phyloP scores from a whole-genome alignment of 2,329 filamentous ascomycete species.

The Talaromyces sp. region DNA sequence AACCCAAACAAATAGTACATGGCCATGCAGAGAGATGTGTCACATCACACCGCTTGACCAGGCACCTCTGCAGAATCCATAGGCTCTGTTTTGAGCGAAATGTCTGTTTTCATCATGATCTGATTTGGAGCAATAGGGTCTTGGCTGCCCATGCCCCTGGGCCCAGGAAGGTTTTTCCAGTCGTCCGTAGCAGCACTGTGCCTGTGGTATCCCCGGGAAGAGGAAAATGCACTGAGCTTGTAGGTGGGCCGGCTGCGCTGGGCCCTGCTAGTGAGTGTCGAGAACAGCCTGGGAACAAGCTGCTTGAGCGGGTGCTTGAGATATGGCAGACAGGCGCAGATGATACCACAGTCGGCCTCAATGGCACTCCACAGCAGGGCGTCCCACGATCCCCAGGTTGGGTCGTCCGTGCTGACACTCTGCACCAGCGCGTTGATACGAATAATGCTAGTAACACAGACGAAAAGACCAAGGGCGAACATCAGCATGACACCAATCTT shows the following conservation, averaged over 20 bases:
- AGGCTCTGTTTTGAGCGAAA: slow-evolving; percentile 12
- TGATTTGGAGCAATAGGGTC: slow-evolving; percentile 13
- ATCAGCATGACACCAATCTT: slow-evolving; percentile 47
- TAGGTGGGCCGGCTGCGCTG: slow-evolving; percentile 11
- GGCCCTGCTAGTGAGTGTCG: slow-evolving; percentile 11
- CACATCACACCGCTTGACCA: neutral
- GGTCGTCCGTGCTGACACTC: slow-evolving; percentile 13
- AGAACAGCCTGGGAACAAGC: slow-evolving; percentile 17
- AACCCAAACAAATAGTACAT: neutral
- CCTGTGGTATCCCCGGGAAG: neutral
- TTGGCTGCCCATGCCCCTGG: slow-evolving; percentile 8
- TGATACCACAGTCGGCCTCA: slow-evolving; percentile 19
- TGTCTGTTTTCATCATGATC: slow-evolving; percentile 15
- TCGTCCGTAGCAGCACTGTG: slow-evolving; percentile 1
- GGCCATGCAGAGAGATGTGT: neutral
- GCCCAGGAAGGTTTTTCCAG: slow-evolving; percentile 1
- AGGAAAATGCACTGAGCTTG: slow-evolving; percentile 11
- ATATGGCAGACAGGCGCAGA: slow-evolving; percentile 20
- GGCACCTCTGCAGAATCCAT: neutral
- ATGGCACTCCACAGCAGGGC: slow-evolving; percentile 20
- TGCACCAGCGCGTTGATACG: slow-evolving; percentile 30
- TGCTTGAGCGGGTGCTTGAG: slow-evolving; percentile 18
- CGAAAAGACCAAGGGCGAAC: slow-evolving; percentile 49
- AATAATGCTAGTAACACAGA: slow-evolving; percentile 48
- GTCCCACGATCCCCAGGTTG: slow-evolving; percentile 16